A percentile compares a stretch with the other conserved stretches of the same genome.
These are phyloP conservation scores for Phaeosphaeriaceae sp. DNA, from an alignment of 2,329 filamentous ascomycete species.

Conservation along the genomic window DNA sequence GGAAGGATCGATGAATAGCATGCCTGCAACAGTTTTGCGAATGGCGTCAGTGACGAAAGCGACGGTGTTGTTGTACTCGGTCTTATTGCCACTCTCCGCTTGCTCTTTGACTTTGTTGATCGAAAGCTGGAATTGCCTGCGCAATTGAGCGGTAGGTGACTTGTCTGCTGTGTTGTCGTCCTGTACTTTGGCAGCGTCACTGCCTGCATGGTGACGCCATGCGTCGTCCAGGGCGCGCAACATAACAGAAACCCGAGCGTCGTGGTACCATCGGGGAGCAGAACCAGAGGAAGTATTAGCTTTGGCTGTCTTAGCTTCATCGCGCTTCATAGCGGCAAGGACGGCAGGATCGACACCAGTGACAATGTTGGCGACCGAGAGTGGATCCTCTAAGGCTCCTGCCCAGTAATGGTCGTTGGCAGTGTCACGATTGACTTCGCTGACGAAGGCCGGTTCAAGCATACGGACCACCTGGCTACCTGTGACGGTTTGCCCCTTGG, in stretches of 20 bases:
- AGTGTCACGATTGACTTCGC: not conserved
- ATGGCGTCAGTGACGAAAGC: not conserved
- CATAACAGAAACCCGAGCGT: constrained; percentile 1
- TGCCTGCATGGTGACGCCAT: not conserved
- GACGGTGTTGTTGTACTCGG: not conserved
- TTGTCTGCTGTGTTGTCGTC: not conserved
- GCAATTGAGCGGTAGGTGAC: not conserved
- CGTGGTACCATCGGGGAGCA: constrained; percentile 3
- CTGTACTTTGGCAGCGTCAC: not conserved
- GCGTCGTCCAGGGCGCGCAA: not conserved
- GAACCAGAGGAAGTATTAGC: not conserved
- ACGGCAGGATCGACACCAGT: constrained; percentile 6
- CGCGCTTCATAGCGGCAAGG: not conserved
- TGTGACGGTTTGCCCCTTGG: constrained; percentile 5
- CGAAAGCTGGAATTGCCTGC: not conserved
- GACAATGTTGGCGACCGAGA: constrained; percentile 5
- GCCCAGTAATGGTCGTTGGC: not conserved
- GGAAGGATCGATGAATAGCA: not conserved
- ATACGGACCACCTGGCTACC: constrained; percentile 5
- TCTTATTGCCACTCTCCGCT: not conserved
- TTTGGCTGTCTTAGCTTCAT: not conserved
- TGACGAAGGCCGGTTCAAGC: constrained; percentile 11
- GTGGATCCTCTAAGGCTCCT: not conserved
- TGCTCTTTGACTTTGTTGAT: not conserved
- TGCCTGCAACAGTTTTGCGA: not conserved